Evolutionary conservation across 2,329 filamentous ascomycete species (phyloP), one percentile per base, ranked within the genome.

Genomic region (Bipolaris oryzae): DNA sequence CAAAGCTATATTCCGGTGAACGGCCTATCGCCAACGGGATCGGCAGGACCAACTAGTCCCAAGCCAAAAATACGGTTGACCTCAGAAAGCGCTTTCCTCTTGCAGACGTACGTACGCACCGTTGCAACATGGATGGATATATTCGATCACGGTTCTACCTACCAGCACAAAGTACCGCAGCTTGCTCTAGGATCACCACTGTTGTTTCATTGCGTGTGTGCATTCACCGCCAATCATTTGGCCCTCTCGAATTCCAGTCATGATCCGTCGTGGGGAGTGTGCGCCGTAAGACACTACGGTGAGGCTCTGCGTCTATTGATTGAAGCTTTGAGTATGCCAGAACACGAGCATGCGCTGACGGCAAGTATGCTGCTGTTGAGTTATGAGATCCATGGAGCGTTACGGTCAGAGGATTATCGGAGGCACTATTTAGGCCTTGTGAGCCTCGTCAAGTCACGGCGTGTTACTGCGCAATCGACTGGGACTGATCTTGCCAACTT

Each of bases 101-200:
- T 75, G 1, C 66, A 74, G 46, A 69, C 65, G 6, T 76, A 72
- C 41, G 63, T 71, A 25, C 62, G 66, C 7, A 74, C 70, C 3
- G 69, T 76, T 10, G 73, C 71, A 6, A 67, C 53, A 2, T 76
- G 72, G 72, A 74, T 74, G 69, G 73, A 74, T 41, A 53, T 74
- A 2, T 72, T 75, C 53, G 72, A 74, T 35, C 67, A 70, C 38
- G 51, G 37, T 5, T 62, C 44, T 34, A 73, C 71, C 4, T 75
- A 75, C 44, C 71, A 75, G 47, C 61, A 72, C 16, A 61, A 50
- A 15, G 60, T 75, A 5, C 67, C 69, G 3, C 69, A 65, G 15
- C 61, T 72, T 4, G 68, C 63, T 5, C 65, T 74, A 2, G 58
- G 50, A 10, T 75, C 71, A 13, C 66, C 70, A 10, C 64, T 76